phyloP scores from a whole-genome alignment of 2,329 filamentous ascomycete species.

The Colletotrichum chrysophilum region DNA sequence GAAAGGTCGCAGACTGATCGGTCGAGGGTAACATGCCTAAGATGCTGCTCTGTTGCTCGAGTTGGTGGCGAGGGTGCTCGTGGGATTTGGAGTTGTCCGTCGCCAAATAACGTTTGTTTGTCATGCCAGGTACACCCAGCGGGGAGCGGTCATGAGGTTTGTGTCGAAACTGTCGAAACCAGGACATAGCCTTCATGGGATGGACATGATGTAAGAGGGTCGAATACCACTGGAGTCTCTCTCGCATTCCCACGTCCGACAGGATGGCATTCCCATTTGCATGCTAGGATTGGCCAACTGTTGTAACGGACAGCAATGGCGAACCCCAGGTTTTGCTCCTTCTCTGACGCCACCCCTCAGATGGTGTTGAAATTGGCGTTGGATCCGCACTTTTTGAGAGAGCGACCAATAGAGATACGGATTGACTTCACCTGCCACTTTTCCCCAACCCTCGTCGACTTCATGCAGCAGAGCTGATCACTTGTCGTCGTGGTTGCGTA shows the following conservation, averaged over 20 bases:
- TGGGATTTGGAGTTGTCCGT: conserved; percentile 7
- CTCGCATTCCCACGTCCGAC: not conserved
- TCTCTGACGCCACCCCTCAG: conserved; percentile 12
- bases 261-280: not conserved
- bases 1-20: not conserved
- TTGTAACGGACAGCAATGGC: not conserved
- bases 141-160: conserved; percentile 10
- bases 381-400: not conserved
- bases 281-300: not conserved
- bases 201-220: not conserved
- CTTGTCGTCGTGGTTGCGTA: conserved; percentile 2
- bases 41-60: not conserved
- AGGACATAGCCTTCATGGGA: not conserved
- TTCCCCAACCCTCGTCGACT: conserved; percentile 7
- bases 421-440: not conserved
- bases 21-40: conserved; percentile 1
- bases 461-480: conserved; percentile 2
- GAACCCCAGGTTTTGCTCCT: conserved; percentile 2
- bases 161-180: conserved; percentile 8
- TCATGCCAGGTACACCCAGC: conserved; percentile 14
- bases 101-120: conserved; percentile 4
- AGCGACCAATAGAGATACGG: not conserved
- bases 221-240: not conserved
- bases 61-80: not conserved
- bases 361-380: conserved; percentile 3